These are phyloP conservation scores for Suillus americanus DNA, from an alignment of 768 basidiomycete species.

Conservation along the genomic window DNA sequence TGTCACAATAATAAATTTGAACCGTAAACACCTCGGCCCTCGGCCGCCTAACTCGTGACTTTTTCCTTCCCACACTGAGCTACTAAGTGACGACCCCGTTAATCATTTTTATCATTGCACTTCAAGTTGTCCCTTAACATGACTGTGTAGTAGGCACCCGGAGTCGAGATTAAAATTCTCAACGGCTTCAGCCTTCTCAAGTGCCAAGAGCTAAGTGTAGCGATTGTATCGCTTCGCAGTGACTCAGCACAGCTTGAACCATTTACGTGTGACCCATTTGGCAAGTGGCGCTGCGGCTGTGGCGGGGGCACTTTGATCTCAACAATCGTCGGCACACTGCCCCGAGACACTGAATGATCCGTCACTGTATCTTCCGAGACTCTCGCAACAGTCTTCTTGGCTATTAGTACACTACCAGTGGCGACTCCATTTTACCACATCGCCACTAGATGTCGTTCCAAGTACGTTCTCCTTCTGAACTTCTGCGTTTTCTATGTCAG, in stretches of 20 bases:
- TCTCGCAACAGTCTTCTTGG: not conserved
- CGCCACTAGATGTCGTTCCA: not conserved
- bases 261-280: slow-evolving; percentile 7
- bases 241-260: not conserved
- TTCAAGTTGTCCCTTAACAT: not conserved
- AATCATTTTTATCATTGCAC: not conserved
- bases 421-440: not conserved
- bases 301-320: not conserved
- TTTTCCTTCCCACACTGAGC: slow-evolving; percentile 4
- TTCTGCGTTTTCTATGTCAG: not conserved
- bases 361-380: slow-evolving; percentile 2
- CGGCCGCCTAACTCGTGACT: slow-evolving; percentile 21
- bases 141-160: not conserved
- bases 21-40: slow-evolving; percentile 1
- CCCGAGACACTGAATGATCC: slow-evolving; percentile 9
- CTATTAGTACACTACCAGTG: not conserved
- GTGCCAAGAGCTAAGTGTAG: not conserved
- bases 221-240: not conserved
- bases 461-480: not conserved
- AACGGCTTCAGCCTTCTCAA: not conserved
- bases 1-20: slow-evolving; percentile 18
- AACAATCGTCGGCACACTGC: slow-evolving; percentile 6
- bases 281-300: slow-evolving; percentile 6
- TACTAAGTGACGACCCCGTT: not conserved
- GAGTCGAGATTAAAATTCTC: not conserved